phyloP scores from a whole-genome alignment of 192 early-diverging fungal species.

The Umbelopsis sp. region DNA sequence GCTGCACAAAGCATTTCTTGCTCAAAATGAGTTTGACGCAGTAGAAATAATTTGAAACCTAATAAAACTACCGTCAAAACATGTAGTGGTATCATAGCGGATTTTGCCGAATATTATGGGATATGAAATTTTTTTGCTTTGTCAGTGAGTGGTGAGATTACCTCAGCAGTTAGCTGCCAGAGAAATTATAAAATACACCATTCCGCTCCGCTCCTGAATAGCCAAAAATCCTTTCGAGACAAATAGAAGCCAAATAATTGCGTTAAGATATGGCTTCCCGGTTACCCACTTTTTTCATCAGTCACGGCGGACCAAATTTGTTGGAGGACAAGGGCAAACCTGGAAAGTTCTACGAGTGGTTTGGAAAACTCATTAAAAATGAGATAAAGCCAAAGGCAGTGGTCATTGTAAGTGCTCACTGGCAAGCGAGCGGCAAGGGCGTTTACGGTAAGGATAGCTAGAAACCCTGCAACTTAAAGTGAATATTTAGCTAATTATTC shows the following conservation, averaged over 20 bases:
- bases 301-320: constrained; percentile 34
- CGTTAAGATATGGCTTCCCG: not conserved
- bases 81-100: too few species aligned
- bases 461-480: not conserved
- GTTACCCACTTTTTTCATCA: constrained; percentile 12
- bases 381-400: constrained; percentile 62
- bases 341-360: constrained; percentile 38
- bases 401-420: constrained; percentile 69
- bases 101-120: too few species aligned
- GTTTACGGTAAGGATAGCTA: constrained; percentile 45
- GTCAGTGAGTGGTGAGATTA: too few species aligned
- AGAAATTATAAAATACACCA: too few species aligned
- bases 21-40: too few species aligned
- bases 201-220: too few species aligned
- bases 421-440: constrained; percentile 52
- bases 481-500: too few species aligned
- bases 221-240: not conserved
- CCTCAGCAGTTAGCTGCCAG: too few species aligned
- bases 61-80: too few species aligned
- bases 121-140: too few species aligned
- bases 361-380: constrained; percentile 44
- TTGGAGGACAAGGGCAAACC: constrained; percentile 35
- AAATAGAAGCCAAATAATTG: not conserved
- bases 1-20: too few species aligned
- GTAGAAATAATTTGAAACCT: too few species aligned